Base-by-base conservation (phyloP, 257 asterid species). In the Solanum appendiculatum region DNA sequence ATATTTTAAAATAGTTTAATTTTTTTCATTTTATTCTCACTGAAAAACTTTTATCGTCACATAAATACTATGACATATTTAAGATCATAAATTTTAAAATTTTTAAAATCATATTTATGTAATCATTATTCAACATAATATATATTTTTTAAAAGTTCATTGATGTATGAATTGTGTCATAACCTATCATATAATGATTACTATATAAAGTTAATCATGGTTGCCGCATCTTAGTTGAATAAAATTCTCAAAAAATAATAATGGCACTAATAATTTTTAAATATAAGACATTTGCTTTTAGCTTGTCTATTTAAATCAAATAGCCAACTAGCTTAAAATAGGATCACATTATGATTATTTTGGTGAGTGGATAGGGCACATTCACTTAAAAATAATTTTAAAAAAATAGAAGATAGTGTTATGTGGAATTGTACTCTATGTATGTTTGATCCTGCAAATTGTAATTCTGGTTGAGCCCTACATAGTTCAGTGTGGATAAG, bases 111-210 rank as follows among this genome's bases (percentile, higher is more conserved):
- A 33, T 70, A 70, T 34, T 15, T 74, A 39, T 74, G 12, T 23
- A 39, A 21, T 23, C 9, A 23, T 37, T 39, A 23, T 37, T 23
- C 6, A 12, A 23, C 21, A 0, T 13, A 39, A 6, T n/a, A 39
- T n/a, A 39, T 74, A 23, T 6, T 11, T 74, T 23, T 74, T 3
- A 1, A 36, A 74, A 74, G 46, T 34, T 21, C 46, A 36, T 36
- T 73, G 83, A 77, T 42, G 60, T 77, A 77, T 77, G 63, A 44
- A 25, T 27, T 78, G 36, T 25, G n/a, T 42, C 60, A 42, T 77
- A 25, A 77, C 56, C 51, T 77, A 77, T 34, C 25, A 12, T n/a
- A 42, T 77, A 13, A 15, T 14, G 63, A 44, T 78, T 42, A 27
- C 21, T 78, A 27, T 27, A 25, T 42, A 77, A 75, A 77, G 14